Evolutionary conservation across 1,284 basidiomycete genomes (phyloP).

Genomic region (Omphalotus olearius): DNA sequence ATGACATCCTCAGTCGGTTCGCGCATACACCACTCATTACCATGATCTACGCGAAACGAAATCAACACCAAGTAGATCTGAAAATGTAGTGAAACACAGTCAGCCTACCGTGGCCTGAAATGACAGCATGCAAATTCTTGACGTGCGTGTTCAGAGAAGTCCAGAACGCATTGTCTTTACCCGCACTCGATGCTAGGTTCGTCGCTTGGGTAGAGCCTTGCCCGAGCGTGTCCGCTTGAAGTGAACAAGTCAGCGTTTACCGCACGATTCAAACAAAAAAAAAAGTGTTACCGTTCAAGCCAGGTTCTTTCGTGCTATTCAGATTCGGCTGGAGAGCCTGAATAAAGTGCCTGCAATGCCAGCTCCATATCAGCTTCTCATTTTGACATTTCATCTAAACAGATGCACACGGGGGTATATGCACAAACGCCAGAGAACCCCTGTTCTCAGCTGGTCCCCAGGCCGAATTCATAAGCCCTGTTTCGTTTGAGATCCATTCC

Average conservation of each 20-base stretch:
- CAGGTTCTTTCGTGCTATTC: constrained; percentile 49
- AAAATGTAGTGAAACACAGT: not conserved
- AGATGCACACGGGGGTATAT: constrained; percentile 55
- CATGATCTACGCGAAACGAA: constrained; percentile 45
- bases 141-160: constrained; percentile 52
- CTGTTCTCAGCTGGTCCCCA: constrained; percentile 54
- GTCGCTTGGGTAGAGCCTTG: constrained; percentile 57
- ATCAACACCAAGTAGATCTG: not conserved
- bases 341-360: constrained; percentile 40
- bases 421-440: constrained; percentile 62
- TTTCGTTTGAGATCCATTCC: constrained; percentile 53
- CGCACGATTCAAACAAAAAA: not conserved
- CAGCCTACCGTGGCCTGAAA: constrained; percentile 60
- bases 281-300: constrained; percentile 48
- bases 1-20: constrained; percentile 56
- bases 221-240: constrained; percentile 47
- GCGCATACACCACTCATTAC: constrained; percentile 68
- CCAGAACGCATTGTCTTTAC: constrained; percentile 59
- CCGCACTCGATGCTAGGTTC: constrained; percentile 27
- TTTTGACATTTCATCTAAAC: not conserved
- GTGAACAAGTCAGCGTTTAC: not conserved
- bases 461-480: constrained; percentile 42
- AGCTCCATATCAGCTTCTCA: not conserved
- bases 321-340: constrained; percentile 45
- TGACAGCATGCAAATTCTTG: constrained; percentile 58